A percentile compares a stretch with the other conserved stretches of the same genome.
These are phyloP conservation scores for Galeopsis tetrahit DNA, from an alignment of 257 asterid genomes.

Conservation along the genomic window DNA sequence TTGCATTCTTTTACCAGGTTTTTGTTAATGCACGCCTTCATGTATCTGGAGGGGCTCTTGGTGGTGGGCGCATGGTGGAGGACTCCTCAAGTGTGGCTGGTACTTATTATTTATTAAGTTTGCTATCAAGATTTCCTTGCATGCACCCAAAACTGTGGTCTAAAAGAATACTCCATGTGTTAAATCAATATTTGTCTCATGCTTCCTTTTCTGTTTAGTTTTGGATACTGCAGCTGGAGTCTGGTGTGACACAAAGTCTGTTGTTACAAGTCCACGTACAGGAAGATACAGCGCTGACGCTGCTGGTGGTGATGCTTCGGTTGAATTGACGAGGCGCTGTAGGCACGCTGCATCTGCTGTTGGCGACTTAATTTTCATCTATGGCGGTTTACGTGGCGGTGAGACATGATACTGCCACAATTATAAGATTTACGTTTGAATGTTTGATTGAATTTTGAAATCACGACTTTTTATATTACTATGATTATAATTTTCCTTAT, in stretches of 20 bases:
- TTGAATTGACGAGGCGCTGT: constrained; percentile 94
- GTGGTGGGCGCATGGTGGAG: constrained; percentile 99
- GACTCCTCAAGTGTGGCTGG: constrained; percentile 99
- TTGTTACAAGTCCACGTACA: constrained; percentile 94
- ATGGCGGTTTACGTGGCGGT: constrained; percentile 99
- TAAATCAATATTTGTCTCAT: constrained; percentile 5
- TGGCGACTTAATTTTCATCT: constrained; percentile 92
- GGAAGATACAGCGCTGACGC: constrained; percentile 98
- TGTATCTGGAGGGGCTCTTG: constrained; percentile 99
- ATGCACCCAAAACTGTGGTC: background rate
- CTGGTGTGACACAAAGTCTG: constrained; percentile 97
- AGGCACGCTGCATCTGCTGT: constrained; percentile 99
- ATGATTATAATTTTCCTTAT: constrained; percentile 1
- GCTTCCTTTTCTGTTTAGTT: constrained; percentile 48
- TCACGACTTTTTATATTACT: constrained; percentile 2
- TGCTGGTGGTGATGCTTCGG: constrained; percentile 99
- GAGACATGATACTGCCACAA: constrained; percentile 43
- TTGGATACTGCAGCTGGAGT: constrained; percentile 99
- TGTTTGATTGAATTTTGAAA: constrained; percentile 27
- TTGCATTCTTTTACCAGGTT: constrained; percentile 56
- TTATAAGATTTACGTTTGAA: background rate
- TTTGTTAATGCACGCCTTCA: constrained; percentile 98
- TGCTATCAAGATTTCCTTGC: constrained; percentile 22
- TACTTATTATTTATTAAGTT: constrained; percentile 34
- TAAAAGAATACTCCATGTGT: background rate